Percentiles rank a stretch among this genome's conserved stretches.
These are phyloP conservation scores for Coemansia aciculifera DNA, from an alignment of 192 early-diverging fungal genomes.

Conservation along the genomic window DNA sequence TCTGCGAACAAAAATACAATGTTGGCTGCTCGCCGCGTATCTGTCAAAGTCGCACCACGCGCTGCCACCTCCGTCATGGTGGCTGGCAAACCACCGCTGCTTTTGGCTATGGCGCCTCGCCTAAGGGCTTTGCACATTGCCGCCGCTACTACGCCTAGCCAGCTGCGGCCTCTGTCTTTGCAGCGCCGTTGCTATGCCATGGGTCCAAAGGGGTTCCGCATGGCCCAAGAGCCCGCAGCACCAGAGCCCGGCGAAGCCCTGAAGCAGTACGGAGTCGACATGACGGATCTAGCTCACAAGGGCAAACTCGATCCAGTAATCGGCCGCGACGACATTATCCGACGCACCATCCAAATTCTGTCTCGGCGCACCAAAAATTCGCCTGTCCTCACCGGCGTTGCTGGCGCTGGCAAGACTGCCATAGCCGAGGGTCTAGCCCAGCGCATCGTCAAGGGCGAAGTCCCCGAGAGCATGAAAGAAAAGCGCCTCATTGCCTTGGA, in stretches of 20 bases:
- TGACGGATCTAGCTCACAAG: conserved; percentile 70
- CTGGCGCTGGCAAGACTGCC: conserved; percentile 81
- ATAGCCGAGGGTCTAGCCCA: conserved; percentile 81
- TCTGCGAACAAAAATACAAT: background rate
- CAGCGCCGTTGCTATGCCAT: conserved; percentile 37
- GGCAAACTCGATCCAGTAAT: conserved; percentile 84
- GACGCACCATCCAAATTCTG: conserved; percentile 74
- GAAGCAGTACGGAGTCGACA: conserved; percentile 67
- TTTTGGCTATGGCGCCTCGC: background rate
- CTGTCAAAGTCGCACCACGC: background rate
- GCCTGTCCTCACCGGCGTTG: conserved; percentile 74
- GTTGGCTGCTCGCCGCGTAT: conserved; percentile 3
- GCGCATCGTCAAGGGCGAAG: conserved; percentile 72
- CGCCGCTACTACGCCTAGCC: background rate
- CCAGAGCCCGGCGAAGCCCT: conserved; percentile 56
- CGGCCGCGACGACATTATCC: conserved; percentile 75
- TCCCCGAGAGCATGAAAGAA: conserved; percentile 72
- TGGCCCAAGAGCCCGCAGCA: conserved; percentile 43
- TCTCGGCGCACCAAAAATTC: conserved; percentile 80
- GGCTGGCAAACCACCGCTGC: background rate
- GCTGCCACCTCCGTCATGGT: background rate
- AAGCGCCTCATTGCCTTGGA: conserved; percentile 73
- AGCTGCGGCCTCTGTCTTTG: background rate
- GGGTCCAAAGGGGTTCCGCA: conserved; percentile 52
- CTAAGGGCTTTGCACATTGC: background rate